Conservation (phyloP, 306 rosid species). For the barrel medic (Medicago truncatula) region MtrunA17r5.0-ANR NC_053046.1:7304501-7305000, state of each 20-base stretch:
- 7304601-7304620: constrained; percentile 37
- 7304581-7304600: constrained; percentile 34
- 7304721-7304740: constrained; percentile 11
- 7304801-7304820: constrained; percentile 81
- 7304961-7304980: constrained; percentile 75
- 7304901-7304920: constrained; percentile 72
- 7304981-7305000: constrained; percentile 89
- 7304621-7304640: constrained; percentile 36
- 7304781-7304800: constrained; percentile 72
- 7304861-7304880: constrained; percentile 57
- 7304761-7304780: constrained; percentile 74
- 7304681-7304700: constrained; percentile 24
- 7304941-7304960: constrained; percentile 84
- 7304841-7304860: constrained; percentile 58
- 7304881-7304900: constrained; percentile 72
- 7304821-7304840: constrained; percentile 70
- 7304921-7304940: constrained; percentile 89
- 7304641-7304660: constrained; percentile 33
- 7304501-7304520: background rate
- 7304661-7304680: constrained; percentile 57
- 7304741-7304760: background rate
- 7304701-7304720: background rate
- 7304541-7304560: constrained; percentile 2
- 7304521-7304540: background rate
- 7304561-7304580: constrained; percentile 34